Evolutionary conservation across 768 basidiomycete species (phyloP).

Genomic region (Tricholoma bakamatsutake): DNA sequence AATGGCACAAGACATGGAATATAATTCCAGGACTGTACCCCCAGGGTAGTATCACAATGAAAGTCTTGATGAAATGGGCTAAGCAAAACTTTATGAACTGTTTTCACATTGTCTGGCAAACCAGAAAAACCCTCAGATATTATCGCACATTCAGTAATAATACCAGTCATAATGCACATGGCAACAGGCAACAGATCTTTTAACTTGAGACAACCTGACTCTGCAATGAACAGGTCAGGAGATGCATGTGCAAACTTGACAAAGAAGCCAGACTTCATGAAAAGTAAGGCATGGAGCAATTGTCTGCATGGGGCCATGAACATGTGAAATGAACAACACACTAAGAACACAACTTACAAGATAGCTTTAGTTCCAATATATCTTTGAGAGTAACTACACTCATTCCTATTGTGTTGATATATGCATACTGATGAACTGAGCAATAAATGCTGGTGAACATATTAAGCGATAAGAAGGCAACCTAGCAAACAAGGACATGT

Average conservation of each 20-base stretch:
- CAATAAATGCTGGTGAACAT: background rate
- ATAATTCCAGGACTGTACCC: background rate
- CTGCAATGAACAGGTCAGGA: background rate
- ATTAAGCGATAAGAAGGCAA: background rate
- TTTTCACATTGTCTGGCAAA: background rate
- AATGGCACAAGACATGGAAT: background rate
- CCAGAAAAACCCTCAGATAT: background rate
- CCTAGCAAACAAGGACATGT: background rate
- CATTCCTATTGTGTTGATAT: background rate
- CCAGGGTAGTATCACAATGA: background rate
- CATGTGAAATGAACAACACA: background rate
- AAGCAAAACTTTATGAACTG: background rate
- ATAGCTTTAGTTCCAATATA: background rate
- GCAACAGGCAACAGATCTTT: background rate
- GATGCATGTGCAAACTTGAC: background rate
- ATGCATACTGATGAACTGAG: background rate
- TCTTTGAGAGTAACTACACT: background rate
- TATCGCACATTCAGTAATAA: background rate
- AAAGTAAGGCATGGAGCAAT: background rate
- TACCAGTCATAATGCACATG: background rate
- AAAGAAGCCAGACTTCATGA: background rate
- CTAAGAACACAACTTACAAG: background rate
- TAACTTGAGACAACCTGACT: background rate
- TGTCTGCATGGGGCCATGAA: background rate
- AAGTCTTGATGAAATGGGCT: background rate